phyloP scores from a whole-genome alignment of 2,329 filamentous ascomycete genomes.

The Dactylonectria estremocensis region DNA sequence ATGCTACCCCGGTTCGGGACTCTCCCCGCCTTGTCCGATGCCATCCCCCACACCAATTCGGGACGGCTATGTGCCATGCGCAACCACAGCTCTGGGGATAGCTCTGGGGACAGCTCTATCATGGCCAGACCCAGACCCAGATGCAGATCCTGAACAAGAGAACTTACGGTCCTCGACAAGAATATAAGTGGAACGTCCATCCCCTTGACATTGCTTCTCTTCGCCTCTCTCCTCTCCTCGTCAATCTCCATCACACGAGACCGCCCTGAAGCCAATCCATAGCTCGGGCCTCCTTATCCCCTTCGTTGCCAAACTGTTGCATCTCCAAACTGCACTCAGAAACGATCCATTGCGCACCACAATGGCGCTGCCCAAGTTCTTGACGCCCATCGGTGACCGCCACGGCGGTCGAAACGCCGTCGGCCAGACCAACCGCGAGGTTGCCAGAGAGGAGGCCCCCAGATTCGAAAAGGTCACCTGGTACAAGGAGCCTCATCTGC shows the following conservation, averaged over 20 bases:
- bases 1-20: constrained; percentile 38
- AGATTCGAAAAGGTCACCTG: constrained; percentile 70
- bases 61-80: constrained; percentile 4
- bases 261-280: constrained; percentile 24
- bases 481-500: constrained; percentile 70
- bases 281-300: constrained; percentile 1
- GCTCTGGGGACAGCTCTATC: no score
- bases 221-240: constrained; percentile 14
- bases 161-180: constrained; percentile 23
- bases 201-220: constrained; percentile 25
- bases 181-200: constrained; percentile 45
- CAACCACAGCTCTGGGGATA: constrained; percentile 16
- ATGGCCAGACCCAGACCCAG: constrained; percentile 30
- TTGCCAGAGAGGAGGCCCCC: constrained; percentile 62
- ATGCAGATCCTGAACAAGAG: background rate
- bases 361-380: constrained; percentile 46
- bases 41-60: constrained; percentile 24
- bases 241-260: constrained; percentile 36
- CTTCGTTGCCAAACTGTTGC: constrained; percentile 17
- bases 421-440: constrained; percentile 50
- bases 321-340: constrained; percentile 2
- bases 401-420: constrained; percentile 29
- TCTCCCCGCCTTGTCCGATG: constrained; percentile 37
- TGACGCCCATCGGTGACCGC: constrained; percentile 45
- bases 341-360: constrained; percentile 7